Conservation (phyloP, 2,329 filamentous ascomycete genomes). For the Waltergamsia citrina region DNA sequence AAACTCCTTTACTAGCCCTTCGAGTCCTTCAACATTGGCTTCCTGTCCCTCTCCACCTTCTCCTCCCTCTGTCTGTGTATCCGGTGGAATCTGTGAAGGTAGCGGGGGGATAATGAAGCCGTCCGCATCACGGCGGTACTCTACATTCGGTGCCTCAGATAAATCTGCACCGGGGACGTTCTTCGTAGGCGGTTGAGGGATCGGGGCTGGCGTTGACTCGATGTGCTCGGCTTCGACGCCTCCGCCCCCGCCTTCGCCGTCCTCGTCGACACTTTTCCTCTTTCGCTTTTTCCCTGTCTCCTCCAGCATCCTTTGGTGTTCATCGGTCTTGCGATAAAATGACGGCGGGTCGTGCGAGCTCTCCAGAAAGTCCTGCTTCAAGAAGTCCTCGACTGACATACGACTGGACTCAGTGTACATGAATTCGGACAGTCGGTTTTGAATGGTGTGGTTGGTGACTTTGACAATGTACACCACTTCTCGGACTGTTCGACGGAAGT, state of each 20-base stretch:
- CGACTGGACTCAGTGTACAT: slow-evolving; percentile 75
- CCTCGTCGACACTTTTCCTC: slow-evolving; percentile 28
- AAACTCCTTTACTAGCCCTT: slow-evolving; percentile 33
- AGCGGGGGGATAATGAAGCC: slow-evolving; percentile 56
- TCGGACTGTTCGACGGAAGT: slow-evolving; percentile 83
- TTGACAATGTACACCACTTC: slow-evolving; percentile 99
- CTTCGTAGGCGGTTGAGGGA: no score
- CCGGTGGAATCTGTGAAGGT: slow-evolving; percentile 28
- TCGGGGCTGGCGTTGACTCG: no score
- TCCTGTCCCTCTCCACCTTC: slow-evolving; percentile 8
- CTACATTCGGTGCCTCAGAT: slow-evolving; percentile 20
- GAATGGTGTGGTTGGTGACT: slow-evolving; percentile 87
- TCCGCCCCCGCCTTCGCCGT: slow-evolving; percentile 15
- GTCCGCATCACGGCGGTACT: slow-evolving; percentile 49
- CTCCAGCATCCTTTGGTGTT: slow-evolving; percentile 44
- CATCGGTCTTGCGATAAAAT: slow-evolving; percentile 56
- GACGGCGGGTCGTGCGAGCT: slow-evolving; percentile 74
- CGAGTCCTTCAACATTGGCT: slow-evolving; percentile 18
- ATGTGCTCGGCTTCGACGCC: slow-evolving; percentile 5
- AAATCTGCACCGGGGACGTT: slow-evolving; percentile 19
- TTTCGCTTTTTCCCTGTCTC: slow-evolving; percentile 38
- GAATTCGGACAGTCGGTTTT: slow-evolving; percentile 87
- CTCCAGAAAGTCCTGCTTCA: slow-evolving; percentile 61
- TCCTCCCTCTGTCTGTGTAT: slow-evolving; percentile 11
- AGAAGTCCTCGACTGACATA: slow-evolving; percentile 81